Conservation (phyloP, 139 green algal genomes). For the Asterochloris sp. region DNA sequence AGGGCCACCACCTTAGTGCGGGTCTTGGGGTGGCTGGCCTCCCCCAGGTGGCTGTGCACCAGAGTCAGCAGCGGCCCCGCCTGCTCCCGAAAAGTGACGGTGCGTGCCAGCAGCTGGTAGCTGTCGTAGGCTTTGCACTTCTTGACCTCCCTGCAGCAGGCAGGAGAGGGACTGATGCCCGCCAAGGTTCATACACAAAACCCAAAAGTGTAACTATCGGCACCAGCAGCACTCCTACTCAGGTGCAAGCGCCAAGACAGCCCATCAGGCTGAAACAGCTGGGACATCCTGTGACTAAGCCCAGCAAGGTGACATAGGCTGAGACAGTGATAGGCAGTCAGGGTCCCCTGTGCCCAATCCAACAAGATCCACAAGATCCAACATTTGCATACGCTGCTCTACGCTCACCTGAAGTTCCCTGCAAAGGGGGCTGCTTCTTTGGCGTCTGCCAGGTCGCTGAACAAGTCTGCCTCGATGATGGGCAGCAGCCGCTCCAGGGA, state of each 20-base stretch:
- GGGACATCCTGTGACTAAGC: too few species aligned
- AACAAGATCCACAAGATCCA: too few species aligned
- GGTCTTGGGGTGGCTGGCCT: conserved; percentile 9
- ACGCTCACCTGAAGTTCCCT: conserved; percentile 38
- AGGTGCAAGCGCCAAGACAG: too few species aligned
- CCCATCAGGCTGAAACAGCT: too few species aligned
- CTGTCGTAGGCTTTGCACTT: conserved; percentile 61
- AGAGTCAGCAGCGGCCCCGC: conserved; percentile 34
- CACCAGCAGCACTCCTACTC: too few species aligned
- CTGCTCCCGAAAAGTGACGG: conserved; percentile 58
- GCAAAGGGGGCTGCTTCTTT: conserved; percentile 73
- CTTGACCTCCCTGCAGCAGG: conserved; percentile 66
- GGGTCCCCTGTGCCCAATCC: too few species aligned
- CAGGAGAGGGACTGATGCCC: too few species aligned
- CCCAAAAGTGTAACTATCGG: too few species aligned
- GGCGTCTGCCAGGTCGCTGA: conserved; percentile 67
- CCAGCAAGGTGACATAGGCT: too few species aligned
- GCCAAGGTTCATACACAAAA: too few species aligned
- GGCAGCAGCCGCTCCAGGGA: conserved; percentile 59
- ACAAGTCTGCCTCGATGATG: conserved; percentile 77
- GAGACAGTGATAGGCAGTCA: too few species aligned
- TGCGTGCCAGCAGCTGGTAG: conserved; percentile 67
- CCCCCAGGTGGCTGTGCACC: conserved; percentile 8
- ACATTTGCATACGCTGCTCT: too few species aligned
- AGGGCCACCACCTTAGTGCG: conserved; percentile 63